Percentiles rank a stretch among this genome's conserved stretches.
These are phyloP conservation scores for Podaxis sp. DNA, from an alignment of 768 basidiomycete species.

Conservation along the genomic window DNA sequence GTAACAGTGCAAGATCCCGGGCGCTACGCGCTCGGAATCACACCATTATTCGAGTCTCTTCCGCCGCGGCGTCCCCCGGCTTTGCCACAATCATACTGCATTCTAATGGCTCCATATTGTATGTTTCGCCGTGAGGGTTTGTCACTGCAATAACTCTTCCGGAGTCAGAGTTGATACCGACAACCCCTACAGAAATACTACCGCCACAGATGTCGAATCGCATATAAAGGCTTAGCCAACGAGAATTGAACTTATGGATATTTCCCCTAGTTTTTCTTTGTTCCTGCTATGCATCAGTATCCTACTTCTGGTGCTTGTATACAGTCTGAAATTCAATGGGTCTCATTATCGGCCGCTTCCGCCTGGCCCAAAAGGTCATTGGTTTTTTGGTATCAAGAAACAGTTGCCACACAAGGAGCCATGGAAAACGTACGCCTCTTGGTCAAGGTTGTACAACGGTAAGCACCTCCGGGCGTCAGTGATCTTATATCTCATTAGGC, in stretches of 20 bases:
- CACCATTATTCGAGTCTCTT: not conserved
- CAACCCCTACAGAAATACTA: not conserved
- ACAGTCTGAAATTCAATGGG: not conserved
- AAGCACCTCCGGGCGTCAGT: not conserved
- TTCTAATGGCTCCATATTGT: not conserved
- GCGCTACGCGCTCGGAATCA: not conserved
- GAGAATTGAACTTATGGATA: not conserved
- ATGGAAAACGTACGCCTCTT: conserved; percentile 21
- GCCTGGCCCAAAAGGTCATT: conserved; percentile 18
- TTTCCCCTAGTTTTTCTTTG: not conserved
- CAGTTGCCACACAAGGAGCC: conserved; percentile 18
- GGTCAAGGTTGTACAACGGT: conserved; percentile 18
- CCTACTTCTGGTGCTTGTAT: not conserved
- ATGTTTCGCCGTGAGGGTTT: conserved; percentile 6
- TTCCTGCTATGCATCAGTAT: not conserved
- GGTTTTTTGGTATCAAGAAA: conserved; percentile 15
- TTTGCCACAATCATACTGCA: not conserved
- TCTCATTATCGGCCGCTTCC: conserved; percentile 13
- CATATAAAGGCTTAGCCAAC: not conserved
- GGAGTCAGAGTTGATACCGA: not conserved
- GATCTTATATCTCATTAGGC: not conserved
- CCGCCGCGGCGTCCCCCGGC: conserved; percentile 2
- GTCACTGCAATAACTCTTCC: not conserved
- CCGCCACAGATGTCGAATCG: too few relatives aligned
- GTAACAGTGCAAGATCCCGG: not conserved